Base-by-base conservation (phyloP, 805 yeast genomes). In the Lipomyces oligophaga region DNA sequence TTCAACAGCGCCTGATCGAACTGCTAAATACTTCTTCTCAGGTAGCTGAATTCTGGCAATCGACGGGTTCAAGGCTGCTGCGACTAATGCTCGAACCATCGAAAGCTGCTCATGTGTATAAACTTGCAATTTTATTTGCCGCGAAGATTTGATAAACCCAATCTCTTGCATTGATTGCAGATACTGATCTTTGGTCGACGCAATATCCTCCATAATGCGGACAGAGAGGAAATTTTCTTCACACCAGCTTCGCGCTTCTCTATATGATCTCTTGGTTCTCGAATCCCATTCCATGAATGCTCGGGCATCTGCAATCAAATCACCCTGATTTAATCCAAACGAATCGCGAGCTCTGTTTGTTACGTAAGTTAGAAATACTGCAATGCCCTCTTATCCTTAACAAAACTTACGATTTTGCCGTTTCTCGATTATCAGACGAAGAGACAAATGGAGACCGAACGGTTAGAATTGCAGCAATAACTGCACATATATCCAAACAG, bases 11-110 rank as follows among this genome's bases (percentile, higher is more conserved):
- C 98, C 98, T 0, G 80, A 74, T 27, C 81, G 68, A 1, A 86
- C 78, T 30, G 80, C 75, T 35, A 79, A 67, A 62, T 68, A 90
- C 59, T 84, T 85, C 2, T 89, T 78, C 51, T 86, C 88, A 0
- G 97, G 97, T 18, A 78, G 68, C 58, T 83, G 87, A 3, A 87
- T 85, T 52, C 86, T 73, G 0, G 93, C 89, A 27, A 87, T 70
- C 45, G 84, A 83, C 0, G 97, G 97, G 59, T 83, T 85, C 57
- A 81, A 77, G 0, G 96, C 75, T 2, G 95, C 94, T 0, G 95
- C 80, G 16, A 88, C 66, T 1, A 90, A 72, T 0, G 94, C 77
- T 19, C 79, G 72, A 1, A 87, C 55, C 0, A 89, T 68, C 2
- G 75, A 65, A 27, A 65, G 22, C 24, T 50, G 42, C 30, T 35